Evolutionary conservation across 2,329 filamentous ascomycete genomes (phyloP), one percentile per base, ranked within the genome.

Genomic region (Pestalotiopsis fici): DNA sequence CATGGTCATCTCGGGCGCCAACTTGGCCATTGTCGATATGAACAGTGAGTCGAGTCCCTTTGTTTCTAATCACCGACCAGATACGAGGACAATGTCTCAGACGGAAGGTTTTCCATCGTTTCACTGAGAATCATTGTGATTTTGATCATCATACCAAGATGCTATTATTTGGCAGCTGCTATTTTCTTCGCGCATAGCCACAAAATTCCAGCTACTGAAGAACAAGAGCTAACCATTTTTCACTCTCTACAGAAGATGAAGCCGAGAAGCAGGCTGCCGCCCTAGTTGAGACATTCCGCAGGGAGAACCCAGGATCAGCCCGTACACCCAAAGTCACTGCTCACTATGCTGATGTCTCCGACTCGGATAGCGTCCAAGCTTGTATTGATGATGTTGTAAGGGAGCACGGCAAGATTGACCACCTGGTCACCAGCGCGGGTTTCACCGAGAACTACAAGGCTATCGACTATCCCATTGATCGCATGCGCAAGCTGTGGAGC

Each of bases 381-480:
- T 92, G 92, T 73, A 86, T 98, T 72, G 83, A 85, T 47, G 91
- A 94, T 69, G 87, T 95, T 71, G 78, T 95, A 63, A 74, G 83
- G 61, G 81, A 87, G 68, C 95, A 97, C 78, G 91, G 91, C 80
- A 91, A 92, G 79, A 94, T 98, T 73, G 94, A 97, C 82, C 91
- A 93, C 80, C 87, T 98, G 28, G 95, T 98, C 74, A 98, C 95
- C 28, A 97, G 94, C n/a, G 95, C 95, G 62, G 95, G 95, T 59
- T 97, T 98, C 83, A 96, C 93, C 15, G 95, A 98, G 84, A 98
- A 98, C 84, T 97, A 94, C 76, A 92, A 97, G 75, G 95, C 95
- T 59, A 92, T 95, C 75, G 90, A 91, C 72, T 98, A 98, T 82
- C 95, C 95, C 0, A 89, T 95, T 73, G 94, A 97, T 73, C 92